phyloP scores from a whole-genome alignment of 805 yeast species.

The Ogataea henricii region DNA sequence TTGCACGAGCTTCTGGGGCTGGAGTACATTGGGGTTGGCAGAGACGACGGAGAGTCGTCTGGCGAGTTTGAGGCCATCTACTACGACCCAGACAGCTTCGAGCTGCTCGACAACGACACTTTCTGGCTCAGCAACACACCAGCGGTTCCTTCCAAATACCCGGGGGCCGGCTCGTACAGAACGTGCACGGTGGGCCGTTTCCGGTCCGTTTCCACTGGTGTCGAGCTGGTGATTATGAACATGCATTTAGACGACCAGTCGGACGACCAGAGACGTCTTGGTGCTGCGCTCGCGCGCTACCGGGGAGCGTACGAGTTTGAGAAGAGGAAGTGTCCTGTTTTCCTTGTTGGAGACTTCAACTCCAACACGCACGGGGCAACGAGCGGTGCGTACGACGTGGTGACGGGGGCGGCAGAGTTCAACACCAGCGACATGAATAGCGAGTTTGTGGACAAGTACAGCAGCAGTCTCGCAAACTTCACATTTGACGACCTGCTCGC shows the following conservation, averaged over 20 bases:
- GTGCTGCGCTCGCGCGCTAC: slow-evolving; percentile 44
- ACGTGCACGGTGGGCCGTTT: slow-evolving; percentile 42
- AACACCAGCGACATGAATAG: slow-evolving; percentile 17
- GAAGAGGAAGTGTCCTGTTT: slow-evolving; percentile 37
- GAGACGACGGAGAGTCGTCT: slow-evolving; percentile 50
- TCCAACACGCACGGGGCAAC: slow-evolving; percentile 46
- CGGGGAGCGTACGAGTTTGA: slow-evolving; percentile 41
- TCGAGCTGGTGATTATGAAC: slow-evolving; percentile 40
- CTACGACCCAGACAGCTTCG: slow-evolving; percentile 41
- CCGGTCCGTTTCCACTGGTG: slow-evolving; percentile 35
- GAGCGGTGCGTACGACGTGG: slow-evolving; percentile 35
- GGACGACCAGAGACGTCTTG: slow-evolving; percentile 44
- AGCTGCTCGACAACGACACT: slow-evolving; percentile 42
- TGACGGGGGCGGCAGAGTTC: slow-evolving; percentile 26
- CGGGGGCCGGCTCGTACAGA: slow-evolving; percentile 44
- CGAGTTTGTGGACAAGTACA: slow-evolving; percentile 26
- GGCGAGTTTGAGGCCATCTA: slow-evolving; percentile 57
- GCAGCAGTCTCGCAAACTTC: slow-evolving; percentile 23
- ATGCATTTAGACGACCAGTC: slow-evolving; percentile 56
- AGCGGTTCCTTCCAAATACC: slow-evolving; percentile 46
- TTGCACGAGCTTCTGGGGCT: slow-evolving; percentile 35
- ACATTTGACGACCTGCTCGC: slow-evolving; percentile 32
- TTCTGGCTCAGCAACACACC: slow-evolving; percentile 60
- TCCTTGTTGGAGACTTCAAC: slow-evolving; percentile 61
- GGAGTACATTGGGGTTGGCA: slow-evolving; percentile 51